Evolutionary conservation across 352 stramenopile species (phyloP), one percentile per base, ranked within the genome.

Genomic region (Pythium inflatum): DNA sequence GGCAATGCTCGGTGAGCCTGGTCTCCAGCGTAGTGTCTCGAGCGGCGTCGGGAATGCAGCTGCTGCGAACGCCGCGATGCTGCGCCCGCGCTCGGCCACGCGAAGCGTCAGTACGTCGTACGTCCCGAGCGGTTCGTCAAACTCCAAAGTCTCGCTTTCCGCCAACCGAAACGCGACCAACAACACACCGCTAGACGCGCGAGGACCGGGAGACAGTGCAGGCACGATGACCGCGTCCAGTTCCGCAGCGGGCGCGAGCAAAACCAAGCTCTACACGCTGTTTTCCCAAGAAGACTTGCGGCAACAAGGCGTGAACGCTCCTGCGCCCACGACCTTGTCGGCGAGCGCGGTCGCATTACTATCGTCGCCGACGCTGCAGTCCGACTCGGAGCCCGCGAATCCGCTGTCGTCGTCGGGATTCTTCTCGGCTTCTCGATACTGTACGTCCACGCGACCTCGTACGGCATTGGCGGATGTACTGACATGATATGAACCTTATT

Each of bases 381-480:
- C 48, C 24, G 60, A 67, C 22, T 43, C 62, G 12, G 57, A 68
- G 33, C 43, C 41, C 8, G 49, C 25, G 25, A 71, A 67, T 27
- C 57, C 67, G 33, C 28, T 73, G n/a, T 68, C 66, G 28, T 70
- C 59, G 5, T 74, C 68, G 18, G 59, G 68, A 1, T 68, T 68
- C 56, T 74, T 74, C 68, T 68, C 57, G 36, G 58, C 68, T 9
- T 74, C 68, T 11, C 40, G 61, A 50, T 68, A 74, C 25, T 70
- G 68, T 74, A 70, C 46, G 68, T 74, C 5, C 27, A 41, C n/a
- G n/a, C n/a, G n/a, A n/a, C n/a, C n/a, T n/a, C n/a, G n/a, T n/a
- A n/a, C n/a, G n/a, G n/a, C n/a, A n/a, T n/a, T n/a, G n/a, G n/a
- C n/a, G 41, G 41, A 50, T 25, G 24, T 45, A 45, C 51, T 59